Base-by-base conservation (phyloP, 768 basidiomycete genomes). In the Boletus sp. region DNA sequence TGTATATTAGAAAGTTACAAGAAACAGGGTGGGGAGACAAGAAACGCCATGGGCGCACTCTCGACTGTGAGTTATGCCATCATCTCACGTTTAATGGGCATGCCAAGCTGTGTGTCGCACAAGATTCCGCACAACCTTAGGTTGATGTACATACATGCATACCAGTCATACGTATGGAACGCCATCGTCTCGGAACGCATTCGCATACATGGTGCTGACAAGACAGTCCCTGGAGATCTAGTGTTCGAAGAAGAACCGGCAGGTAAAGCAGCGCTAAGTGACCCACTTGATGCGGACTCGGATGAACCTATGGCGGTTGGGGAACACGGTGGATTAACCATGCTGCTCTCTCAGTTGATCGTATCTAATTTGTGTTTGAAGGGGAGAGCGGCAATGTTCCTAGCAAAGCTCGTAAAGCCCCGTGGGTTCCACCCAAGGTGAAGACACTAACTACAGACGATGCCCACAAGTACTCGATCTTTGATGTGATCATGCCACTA, bases 111-210 rank as follows among this genome's bases (percentile, higher is more conserved):
- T 55, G 14, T 39, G 10, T 27, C 51, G 19, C 11, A 32, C n/a
- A 39, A 98, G 96, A 98, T 99, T 61, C 97, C 97, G 14, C 82
- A 88, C 52, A 98, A 96, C 66, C 81, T 99, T 55, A 83, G 97
- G 47, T 75, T 97, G 59, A 98, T 99, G 91, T 99, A 98, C 69
- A 85, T 98, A 51, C 97, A 99, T 70, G 95, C 95, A 30, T 99
- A 98, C 69, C 97, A 99, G 70, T 95, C 92, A 15, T 99, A 98
- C 63, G 87, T 98, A 33, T 99, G 96, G 96, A 99, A 99, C 72
- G 85, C 93, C 44, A 87, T 98, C 52, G 92, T 95, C 38, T 98
- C 95, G 4, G 93, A 98, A 71, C 88, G 97, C 13, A 85, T 98
- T 64, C 84, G 83, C 55, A 77, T 79, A 45, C 85, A 85, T 63